Base-by-base conservation (phyloP, 2,329 filamentous ascomycete species). In the Fusarium cicatricum region DNA sequence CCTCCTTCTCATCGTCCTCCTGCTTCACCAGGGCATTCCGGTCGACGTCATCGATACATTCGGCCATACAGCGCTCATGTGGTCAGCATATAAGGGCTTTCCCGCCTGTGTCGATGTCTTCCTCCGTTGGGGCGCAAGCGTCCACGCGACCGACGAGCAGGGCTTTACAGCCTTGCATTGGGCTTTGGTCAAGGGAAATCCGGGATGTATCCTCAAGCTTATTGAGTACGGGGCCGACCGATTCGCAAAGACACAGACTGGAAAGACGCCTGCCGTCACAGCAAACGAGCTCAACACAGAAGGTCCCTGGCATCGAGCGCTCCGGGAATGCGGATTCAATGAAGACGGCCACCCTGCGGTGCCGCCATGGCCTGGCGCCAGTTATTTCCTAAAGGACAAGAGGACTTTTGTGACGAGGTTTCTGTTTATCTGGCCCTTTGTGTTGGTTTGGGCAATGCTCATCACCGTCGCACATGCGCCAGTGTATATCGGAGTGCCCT, bases 71-170 rank as follows among this genome's bases (percentile, higher is more conserved):
- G 90, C 89, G 57, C 82, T 99, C 58, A 99, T 99, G 95, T 99
- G 95, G 95, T 92, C 95, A 15, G 94, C 94, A 14, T 99, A 99
- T 80, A 99, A 99, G 76, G 95, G 96, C 31, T 97, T 89, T 72
- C 91, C 94, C 0, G 88, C 90, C 40, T 96, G 92, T 67, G 94
- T 98, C 41, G 95, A 98, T 71, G 75, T 98, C 37, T 94, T 97
- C 64, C 78, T 99, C 55, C 87, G 92, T 66, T 99, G 95, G 92
- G 96, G 95, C 47, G 95, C 95, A 32, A 95, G 92, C 71, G 92
- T 97, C 9, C 92, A 96, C 74, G 89, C 91, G 29, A 87, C 84
- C 26, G 95, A 99, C 69, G 92, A 97, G 71, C 90, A 93, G 66
- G 94, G 94, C 23, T 95, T 98, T 73, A 97, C 94, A 0, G 92